Conservation (phyloP, 345 rosid genomes). For the Heritiera littoralis region DNA sequence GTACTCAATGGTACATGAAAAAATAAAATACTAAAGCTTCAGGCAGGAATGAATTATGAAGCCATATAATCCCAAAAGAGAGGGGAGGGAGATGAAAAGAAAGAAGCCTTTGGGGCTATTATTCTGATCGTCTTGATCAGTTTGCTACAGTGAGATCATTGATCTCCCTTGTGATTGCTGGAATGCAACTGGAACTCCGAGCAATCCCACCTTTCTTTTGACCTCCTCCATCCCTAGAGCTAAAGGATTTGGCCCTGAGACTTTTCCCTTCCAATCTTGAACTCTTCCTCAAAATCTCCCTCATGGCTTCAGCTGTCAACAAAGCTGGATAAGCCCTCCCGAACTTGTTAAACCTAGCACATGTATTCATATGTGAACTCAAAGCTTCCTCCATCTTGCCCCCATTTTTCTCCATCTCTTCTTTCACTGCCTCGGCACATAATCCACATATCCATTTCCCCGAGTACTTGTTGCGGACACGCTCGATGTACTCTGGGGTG, state of each 20-base stretch:
- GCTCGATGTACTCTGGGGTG: constrained; percentile 77
- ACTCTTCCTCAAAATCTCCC: constrained; percentile 63
- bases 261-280: constrained; percentile 19
- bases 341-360: constrained; percentile 75
- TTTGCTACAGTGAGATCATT: constrained; percentile 26
- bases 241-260: constrained; percentile 49
- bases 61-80: background rate
- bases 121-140: background rate
- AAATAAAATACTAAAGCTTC: background rate
- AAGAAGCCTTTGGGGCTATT: background rate
- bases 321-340: constrained; percentile 80
- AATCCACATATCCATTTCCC: constrained; percentile 92
- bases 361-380: constrained; percentile 70
- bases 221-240: constrained; percentile 48
- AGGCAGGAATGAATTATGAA: background rate
- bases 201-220: constrained; percentile 48
- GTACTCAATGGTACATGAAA: background rate
- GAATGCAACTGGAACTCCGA: constrained; percentile 85
- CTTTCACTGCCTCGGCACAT: constrained; percentile 89
- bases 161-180: constrained; percentile 71
- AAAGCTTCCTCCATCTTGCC: constrained; percentile 62
- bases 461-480: constrained; percentile 54
- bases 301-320: constrained; percentile 87
- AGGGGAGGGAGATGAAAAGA: too few species aligned
- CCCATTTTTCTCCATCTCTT: constrained; percentile 68